Base-by-base conservation (phyloP, 805 yeast species). In the Ascoidea rubescens region DNA sequence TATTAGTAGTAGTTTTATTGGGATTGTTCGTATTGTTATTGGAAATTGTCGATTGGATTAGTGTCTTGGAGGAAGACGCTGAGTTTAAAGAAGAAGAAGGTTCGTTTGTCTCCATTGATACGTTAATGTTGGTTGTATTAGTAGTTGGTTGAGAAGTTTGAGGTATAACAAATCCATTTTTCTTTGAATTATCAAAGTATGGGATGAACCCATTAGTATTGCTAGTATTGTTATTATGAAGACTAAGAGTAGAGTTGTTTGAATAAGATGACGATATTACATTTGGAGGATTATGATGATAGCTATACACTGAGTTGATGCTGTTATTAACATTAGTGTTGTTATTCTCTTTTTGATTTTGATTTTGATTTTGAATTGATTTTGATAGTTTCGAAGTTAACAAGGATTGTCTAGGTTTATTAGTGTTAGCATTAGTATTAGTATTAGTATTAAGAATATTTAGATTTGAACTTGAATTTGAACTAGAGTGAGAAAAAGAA, bases 71-170 rank as follows among this genome's bases (percentile, higher is more conserved):
- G 48, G 48, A 57, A 56, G 31, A 56, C 57, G 10, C 58, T 55
- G 45, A 49, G 47, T 28, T 50, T 54, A 33, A 10, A 47, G 43
- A 10, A 47, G 51, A n/a, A 31, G 52, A 32, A 12, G 33, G 37
- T 7, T 12, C 5, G 31, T 75, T 78, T 30, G 69, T 61, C 57
- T 77, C 81, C 59, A 70, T 73, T 14, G 78, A 71, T 33, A 79
- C 68, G 17, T 54, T 49, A n/a, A 52, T 54, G 54, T 70, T 73
- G 1, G 84, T 79, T 2, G 84, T 79, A 7, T 84, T 78, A 8
- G 71, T 70, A 5, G 79, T 71, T 21, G 72, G 72, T 0, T 73
- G 63, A 30, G 74, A 72, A 10, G 14, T 37, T 44, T 67, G 69
- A 31, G 67, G 70, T 33, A 56, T 56, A n/a, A 51, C 55, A 31